These are phyloP conservation scores for peach (Prunus persica) DNA, from an alignment of 306 rosid species.

Conservation along the genomic window DNA sequence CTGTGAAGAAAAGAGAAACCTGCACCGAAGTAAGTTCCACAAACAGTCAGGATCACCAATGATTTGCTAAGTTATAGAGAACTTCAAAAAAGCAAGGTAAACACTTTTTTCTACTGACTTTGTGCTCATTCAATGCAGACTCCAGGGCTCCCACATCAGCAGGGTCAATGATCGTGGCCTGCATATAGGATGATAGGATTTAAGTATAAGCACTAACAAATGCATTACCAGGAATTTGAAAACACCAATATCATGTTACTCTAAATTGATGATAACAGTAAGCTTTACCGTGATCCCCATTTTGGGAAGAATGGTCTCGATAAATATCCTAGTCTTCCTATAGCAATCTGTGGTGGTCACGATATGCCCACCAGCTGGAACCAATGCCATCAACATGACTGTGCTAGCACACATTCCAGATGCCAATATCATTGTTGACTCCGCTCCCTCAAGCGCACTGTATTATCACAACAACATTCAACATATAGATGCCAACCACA, in stretches of 20 bases:
- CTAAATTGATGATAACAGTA: not conserved
- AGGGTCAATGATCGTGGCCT: conserved; percentile 86
- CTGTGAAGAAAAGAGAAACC: conserved; percentile 93
- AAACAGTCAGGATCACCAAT: conserved; percentile 7
- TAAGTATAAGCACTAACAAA: conserved; percentile 17
- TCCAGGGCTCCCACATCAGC: conserved; percentile 74
- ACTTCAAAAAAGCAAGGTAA: conserved; percentile 3
- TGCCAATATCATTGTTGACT: conserved; percentile 82
- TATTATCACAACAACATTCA: conserved; percentile 18
- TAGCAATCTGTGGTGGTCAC: conserved; percentile 96
- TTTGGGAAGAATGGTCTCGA: conserved; percentile 81
- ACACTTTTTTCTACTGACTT: conserved; percentile 46
- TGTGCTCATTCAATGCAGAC: conserved; percentile 65
- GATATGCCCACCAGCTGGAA: conserved; percentile 96
- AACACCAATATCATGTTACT: not conserved
- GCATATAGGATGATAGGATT: conserved; percentile 22
- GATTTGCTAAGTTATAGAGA: not conserved
- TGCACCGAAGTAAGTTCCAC: conserved; percentile 31
- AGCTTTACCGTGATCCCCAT: conserved; percentile 79
- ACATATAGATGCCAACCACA: not conserved
- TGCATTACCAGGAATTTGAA: not conserved
- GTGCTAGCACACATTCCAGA: conserved; percentile 97
- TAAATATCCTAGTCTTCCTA: conserved; percentile 89
- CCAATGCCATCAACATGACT: conserved; percentile 73
- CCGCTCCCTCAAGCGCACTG: conserved; percentile 97